These are phyloP conservation scores for Parathielavia appendiculata DNA, from an alignment of 495 filamentous ascomycete genomes.

Conservation along the genomic window DNA sequence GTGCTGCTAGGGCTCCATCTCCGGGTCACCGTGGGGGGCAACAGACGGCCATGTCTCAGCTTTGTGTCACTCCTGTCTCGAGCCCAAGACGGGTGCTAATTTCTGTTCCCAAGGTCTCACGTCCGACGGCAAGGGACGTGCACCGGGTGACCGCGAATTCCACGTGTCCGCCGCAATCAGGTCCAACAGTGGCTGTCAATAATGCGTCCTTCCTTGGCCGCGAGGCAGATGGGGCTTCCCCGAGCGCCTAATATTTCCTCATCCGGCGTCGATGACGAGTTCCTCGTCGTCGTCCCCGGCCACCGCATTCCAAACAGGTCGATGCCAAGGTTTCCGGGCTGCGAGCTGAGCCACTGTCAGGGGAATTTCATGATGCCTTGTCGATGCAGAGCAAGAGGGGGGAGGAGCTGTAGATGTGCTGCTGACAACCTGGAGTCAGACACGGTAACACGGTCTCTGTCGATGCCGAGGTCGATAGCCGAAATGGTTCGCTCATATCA, in stretches of 20 bases:
- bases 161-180: constrained; percentile 18
- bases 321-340: constrained; percentile 12
- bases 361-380: background rate
- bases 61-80: constrained; percentile 29
- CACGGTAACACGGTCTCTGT: constrained; percentile 2
- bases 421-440: constrained; percentile 2
- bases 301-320: constrained; percentile 2
- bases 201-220: background rate
- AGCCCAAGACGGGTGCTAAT: constrained; percentile 13
- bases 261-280: constrained; percentile 1
- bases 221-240: constrained; percentile 6
- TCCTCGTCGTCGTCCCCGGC: background rate
- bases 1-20: constrained; percentile 12
- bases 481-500: background rate
- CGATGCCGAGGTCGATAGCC: background rate
- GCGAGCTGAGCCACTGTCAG: background rate
- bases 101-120: constrained; percentile 15
- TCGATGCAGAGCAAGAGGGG: background rate
- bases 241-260: constrained; percentile 12
- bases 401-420: background rate
- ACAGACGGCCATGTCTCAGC: constrained; percentile 21
- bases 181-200: constrained; percentile 19
- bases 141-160: constrained; percentile 14
- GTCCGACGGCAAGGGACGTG: background rate
- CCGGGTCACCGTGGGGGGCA: constrained; percentile 10